Evolutionary conservation across 2,329 filamentous ascomycete genomes (phyloP), one percentile per base, ranked within the genome.

Genomic region (Emergomyces orientalis): DNA sequence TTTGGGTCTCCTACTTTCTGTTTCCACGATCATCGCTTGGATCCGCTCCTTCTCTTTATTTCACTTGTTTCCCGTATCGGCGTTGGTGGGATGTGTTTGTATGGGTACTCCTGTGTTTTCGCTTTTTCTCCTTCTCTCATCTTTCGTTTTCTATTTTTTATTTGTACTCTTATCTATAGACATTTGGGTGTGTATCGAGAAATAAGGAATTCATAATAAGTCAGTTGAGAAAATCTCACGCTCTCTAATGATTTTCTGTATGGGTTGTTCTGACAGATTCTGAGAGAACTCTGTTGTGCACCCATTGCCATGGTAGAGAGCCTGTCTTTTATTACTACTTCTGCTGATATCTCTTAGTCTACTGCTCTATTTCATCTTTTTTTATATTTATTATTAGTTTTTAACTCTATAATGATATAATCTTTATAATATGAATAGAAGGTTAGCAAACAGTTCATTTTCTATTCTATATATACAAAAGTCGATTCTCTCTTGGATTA

Each of bases 121-220:
- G 22, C 27, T 51, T 51, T 27, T 51, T 3, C 22, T 63, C 22
- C 57, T 58, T n/a, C 11, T 34, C 30, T 57, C 49, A 55, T 62
- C 41, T 60, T 59, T 45, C 37, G 32, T 63, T 27, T 25, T 62
- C 57, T 39, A 7, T 30, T 13, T n/a, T 56, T 56, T 1, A 22
- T 22, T 22, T 56, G 54, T 56, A 56, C 32, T 41, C 41, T 41
- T 41, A 39, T 37, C 57, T 58, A 45, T 43, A 56, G 54, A 56
- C 54, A 22, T 56, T 41, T 56, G n/a, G 13, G 19, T 2, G 34
- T 56, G 54, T 51, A 22, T 27, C 27, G 19, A 14, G 5, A 39
- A 25, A 34, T 39, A 56, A 39, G n/a, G 17, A 56, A 22, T n/a
- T 25, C 19, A 39, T 14, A 41, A 41, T 22, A n/a, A 25, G 34